These are phyloP conservation scores for Fusarium sp. DNA, from an alignment of 2,329 filamentous ascomycete genomes.

Conservation along the genomic window DNA sequence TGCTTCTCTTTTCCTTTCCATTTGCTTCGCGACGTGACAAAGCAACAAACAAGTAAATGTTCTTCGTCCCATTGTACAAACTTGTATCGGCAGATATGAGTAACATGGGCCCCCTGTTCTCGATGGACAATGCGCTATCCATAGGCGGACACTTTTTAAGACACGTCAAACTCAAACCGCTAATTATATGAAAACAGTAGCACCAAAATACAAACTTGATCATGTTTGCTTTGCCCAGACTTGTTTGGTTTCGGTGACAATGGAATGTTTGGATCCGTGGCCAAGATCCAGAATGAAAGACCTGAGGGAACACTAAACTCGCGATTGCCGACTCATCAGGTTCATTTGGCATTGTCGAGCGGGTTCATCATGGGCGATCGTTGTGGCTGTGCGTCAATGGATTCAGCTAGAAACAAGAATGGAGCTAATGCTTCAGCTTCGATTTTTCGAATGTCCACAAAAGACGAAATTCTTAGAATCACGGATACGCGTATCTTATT, in stretches of 20 bases:
- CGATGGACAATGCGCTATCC: background rate
- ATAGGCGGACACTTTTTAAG: background rate
- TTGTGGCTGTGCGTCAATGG: conserved; percentile 31
- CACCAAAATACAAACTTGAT: background rate
- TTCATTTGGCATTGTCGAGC: conserved; percentile 5
- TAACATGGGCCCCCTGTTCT: background rate
- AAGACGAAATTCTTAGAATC: background rate
- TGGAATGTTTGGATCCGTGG: no score
- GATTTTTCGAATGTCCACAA: background rate
- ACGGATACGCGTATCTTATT: background rate
- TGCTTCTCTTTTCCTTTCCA: background rate
- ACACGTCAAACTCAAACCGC: background rate
- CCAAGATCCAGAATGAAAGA: background rate
- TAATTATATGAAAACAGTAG: background rate
- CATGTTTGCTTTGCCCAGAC: background rate
- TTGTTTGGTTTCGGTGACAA: background rate
- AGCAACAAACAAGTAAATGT: background rate
- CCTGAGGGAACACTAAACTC: background rate
- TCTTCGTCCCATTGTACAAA: background rate
- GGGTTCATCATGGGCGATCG: background rate
- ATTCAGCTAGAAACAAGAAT: background rate
- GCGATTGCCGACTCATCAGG: conserved; percentile 14
- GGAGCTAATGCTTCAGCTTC: background rate
- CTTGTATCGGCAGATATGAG: conserved; percentile 27
- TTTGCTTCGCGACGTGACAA: background rate